Percentiles rank a stretch among this genome's conserved stretches.
Conservation (phyloP, 2,329 filamentous ascomycete species). For the Paecilomyces niveus region DNA sequence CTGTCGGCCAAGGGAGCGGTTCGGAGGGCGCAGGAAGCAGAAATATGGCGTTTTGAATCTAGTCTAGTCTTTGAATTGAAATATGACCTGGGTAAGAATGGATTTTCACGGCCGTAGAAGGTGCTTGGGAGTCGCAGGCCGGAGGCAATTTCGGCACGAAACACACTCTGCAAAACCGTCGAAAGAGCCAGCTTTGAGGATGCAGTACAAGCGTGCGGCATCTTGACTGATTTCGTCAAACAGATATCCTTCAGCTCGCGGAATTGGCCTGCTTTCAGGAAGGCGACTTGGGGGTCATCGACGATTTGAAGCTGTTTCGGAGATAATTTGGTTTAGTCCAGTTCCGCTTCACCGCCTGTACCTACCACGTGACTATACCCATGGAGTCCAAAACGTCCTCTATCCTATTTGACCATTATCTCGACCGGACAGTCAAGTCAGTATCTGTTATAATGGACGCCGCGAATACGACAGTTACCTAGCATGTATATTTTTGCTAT, state of each 20-base stretch:
- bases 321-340: background rate
- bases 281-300: background rate
- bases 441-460: no score
- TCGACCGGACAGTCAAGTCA: no score
- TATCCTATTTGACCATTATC: no score
- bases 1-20: background rate
- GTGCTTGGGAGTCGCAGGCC: constrained; percentile 1
- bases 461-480: no score
- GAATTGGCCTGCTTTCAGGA: background rate
- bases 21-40: background rate
- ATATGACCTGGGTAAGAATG: background rate
- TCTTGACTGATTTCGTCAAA: constrained; percentile 3
- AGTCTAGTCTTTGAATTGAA: background rate
- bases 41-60: background rate
- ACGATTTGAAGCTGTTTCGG: background rate
- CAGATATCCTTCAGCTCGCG: background rate
- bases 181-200: constrained; percentile 20
- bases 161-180: constrained; percentile 15
- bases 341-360: background rate
- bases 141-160: constrained; percentile 14
- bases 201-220: constrained; percentile 15
- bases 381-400: no score
- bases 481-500: background rate
- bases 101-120: background rate
- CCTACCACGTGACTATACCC: background rate